Evolutionary conservation across 768 basidiomycete species (phyloP), one percentile per base, ranked within the genome.

Genomic region (Collybia nuda): DNA sequence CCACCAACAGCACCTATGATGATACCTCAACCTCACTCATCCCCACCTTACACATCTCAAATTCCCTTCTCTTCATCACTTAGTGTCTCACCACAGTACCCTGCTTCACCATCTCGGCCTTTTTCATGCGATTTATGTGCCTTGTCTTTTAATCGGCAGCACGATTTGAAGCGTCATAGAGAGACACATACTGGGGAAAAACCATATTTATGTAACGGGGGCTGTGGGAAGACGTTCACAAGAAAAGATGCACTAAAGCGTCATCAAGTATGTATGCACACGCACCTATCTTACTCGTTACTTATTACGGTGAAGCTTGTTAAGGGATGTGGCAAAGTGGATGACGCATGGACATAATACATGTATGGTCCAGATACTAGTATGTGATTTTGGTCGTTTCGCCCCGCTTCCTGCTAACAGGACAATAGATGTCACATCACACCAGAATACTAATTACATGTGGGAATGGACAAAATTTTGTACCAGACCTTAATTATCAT

Each of bases 131-230:
- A 86, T 57, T 65, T 90, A 55, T 93, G 90, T 64, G 78, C 88
- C 9, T 66, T 91, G 54, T 90, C 89, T 18, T 93, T 93, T 73
- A 90, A 90, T 62, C 81, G 90, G 39, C 87, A 89, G 63, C 90
- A 93, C 62, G 90, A 93, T 65, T 66, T 92, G 62, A 91, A 91
- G 63, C 80, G 90, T 29, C 90, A 93, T 68, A 76, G 86, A 55
- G 88, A 91, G 59, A 91, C 88, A 21, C 90, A 91, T 68, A 86
- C 86, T 5, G 89, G 89, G 32, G 89, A 91, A 67, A 91, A 90
- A 64, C 89, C 90, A 7, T 92, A 83, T 69, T 67, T 82, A 15
- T 92, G 90, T 67, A 90, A 90, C 58, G 88, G 87, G 11, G 86
- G 86, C 39, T 92, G 90, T 52, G 88, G 88, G 42, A 91, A 91